These are phyloP conservation scores for Malus hybrid DNA, from an alignment of 331 rosid genomes.

Conservation along the genomic window DNA sequence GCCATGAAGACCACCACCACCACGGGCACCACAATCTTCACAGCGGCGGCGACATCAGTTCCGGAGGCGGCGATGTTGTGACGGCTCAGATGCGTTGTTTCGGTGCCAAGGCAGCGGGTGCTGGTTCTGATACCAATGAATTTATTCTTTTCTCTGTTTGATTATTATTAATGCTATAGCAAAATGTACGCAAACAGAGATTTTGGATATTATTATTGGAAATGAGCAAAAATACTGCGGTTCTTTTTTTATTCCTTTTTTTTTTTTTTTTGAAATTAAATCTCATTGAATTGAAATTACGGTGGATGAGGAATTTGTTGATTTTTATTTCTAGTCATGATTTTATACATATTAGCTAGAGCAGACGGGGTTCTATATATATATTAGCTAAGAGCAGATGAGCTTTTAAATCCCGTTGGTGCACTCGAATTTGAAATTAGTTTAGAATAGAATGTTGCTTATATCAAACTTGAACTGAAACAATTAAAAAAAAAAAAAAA, in stretches of 20 bases:
- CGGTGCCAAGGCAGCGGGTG: conserved; percentile 18
- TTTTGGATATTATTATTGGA: background rate
- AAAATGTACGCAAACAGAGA: background rate
- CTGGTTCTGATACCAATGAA: conserved; percentile 19
- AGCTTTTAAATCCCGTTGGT: too few relatives aligned
- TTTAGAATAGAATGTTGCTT: too few relatives aligned
- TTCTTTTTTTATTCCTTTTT: background rate
- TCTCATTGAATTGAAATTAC: too few relatives aligned
- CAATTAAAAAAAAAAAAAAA: too few relatives aligned
- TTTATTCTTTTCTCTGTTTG: conserved; percentile 52
- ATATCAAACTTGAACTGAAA: too few relatives aligned
- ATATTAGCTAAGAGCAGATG: too few relatives aligned
- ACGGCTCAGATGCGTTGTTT: conserved; percentile 14
- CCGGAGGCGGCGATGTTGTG: background rate
- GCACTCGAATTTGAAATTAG: too few relatives aligned
- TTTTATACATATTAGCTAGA: too few relatives aligned
- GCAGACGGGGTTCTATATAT: too few relatives aligned
- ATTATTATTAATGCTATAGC: background rate
- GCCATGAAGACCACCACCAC: conserved; percentile 19
- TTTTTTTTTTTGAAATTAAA: too few relatives aligned
- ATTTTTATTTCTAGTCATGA: too few relatives aligned
- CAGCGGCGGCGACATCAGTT: background rate
- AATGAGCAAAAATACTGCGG: background rate
- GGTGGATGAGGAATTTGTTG: too few relatives aligned
- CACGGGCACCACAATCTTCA: background rate